Evolutionary conservation across 2,329 filamentous ascomycete species (phyloP).

Genomic region (Sporothrix brunneoviolacea): DNA sequence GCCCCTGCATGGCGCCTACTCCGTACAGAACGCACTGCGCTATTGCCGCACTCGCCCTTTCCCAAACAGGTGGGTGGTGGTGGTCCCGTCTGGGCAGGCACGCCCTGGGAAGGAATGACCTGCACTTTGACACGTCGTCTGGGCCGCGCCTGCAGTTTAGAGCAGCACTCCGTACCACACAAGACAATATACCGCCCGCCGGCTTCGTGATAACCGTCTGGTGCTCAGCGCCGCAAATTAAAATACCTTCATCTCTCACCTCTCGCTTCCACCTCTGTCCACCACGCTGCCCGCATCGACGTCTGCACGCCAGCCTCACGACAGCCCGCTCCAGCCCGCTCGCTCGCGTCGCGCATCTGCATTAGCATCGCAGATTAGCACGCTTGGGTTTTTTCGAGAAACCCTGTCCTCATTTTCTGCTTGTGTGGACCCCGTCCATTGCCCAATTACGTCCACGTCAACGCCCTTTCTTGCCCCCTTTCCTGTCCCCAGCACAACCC

Average conservation of each 20-base stretch:
- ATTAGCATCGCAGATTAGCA: not conserved
- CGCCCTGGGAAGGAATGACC: too few species aligned
- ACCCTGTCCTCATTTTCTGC: conserved; percentile 6
- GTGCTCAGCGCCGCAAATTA: too few species aligned
- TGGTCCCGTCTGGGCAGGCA: too few species aligned
- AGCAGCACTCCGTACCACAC: too few species aligned
- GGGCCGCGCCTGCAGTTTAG: conserved; percentile 3
- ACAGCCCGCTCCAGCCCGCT: too few species aligned
- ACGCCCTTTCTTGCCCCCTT: conserved; percentile 8
- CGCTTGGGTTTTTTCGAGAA: not conserved
- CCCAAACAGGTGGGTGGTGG: too few species aligned
- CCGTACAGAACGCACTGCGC: too few species aligned
- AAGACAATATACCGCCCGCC: too few species aligned
- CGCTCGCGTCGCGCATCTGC: conserved; percentile 5
- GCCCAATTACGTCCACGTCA: conserved; percentile 14
- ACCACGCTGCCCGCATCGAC: not conserved
- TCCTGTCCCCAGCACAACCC: conserved; percentile 1
- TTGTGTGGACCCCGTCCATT: conserved; percentile 8
- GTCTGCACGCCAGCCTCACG: not conserved
- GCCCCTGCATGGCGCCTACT: too few species aligned
- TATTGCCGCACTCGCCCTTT: too few species aligned
- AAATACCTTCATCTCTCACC: conserved; percentile 1
- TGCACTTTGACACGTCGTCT: too few species aligned
- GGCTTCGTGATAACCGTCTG: too few species aligned
- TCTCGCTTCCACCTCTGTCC: not conserved